A percentile compares a stretch with the other conserved stretches of the same genome.
Evolutionary conservation across 148 eudicot species (phyloP).

Genomic region (Chenopodium album): DNA sequence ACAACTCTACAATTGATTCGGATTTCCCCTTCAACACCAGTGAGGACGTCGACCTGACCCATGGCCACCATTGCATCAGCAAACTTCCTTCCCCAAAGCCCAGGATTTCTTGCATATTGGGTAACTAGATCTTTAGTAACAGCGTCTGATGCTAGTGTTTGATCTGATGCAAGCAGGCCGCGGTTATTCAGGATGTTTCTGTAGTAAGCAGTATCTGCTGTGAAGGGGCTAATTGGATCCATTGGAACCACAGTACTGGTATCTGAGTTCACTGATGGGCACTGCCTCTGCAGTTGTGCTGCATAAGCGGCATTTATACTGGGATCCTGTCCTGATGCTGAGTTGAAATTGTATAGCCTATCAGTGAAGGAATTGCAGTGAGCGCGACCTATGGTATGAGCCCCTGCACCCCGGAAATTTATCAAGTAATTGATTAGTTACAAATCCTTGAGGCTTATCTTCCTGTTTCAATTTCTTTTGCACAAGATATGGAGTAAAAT

Average conservation of each 20-base stretch:
- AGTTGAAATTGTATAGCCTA: conserved; percentile 56
- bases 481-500: too few relatives aligned
- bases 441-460: neutral
- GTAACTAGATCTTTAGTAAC: conserved; percentile 41
- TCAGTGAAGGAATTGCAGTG: conserved; percentile 64
- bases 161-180: conserved; percentile 74
- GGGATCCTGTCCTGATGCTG: conserved; percentile 51
- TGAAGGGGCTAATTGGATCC: conserved; percentile 53
- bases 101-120: conserved; percentile 43
- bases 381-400: conserved; percentile 79
- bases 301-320: conserved; percentile 56
- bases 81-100: conserved; percentile 54
- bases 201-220: conserved; percentile 54
- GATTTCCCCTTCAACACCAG: conserved; percentile 63
- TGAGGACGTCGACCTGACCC: conserved; percentile 67
- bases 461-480: neutral
- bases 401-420: conserved; percentile 45
- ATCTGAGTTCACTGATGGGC: conserved; percentile 49
- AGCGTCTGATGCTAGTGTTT: conserved; percentile 42
- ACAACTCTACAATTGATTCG: conserved; percentile 57
- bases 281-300: conserved; percentile 44
- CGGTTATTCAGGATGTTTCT: conserved; percentile 43
- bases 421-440: neutral
- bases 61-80: conserved; percentile 74
- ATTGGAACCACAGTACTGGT: conserved; percentile 58